A percentile compares a stretch with the other conserved stretches of the same genome.
Evolutionary conservation across 208 protist genomes (phyloP).

Genomic region (Trichomonas gallinae): DNA sequence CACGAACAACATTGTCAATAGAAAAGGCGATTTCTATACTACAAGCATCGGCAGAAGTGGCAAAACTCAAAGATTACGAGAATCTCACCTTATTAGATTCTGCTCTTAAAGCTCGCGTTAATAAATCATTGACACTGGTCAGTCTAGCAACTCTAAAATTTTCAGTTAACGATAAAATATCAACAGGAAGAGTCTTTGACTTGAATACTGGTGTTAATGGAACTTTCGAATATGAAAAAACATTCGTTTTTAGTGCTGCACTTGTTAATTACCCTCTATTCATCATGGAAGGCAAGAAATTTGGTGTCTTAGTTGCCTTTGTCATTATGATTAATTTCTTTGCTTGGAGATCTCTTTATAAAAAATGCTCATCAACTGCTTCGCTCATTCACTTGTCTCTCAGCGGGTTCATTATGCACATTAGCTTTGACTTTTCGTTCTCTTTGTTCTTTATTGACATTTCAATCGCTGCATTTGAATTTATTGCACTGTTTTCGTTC

Average conservation of each 20-base stretch:
- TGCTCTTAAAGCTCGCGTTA: background rate
- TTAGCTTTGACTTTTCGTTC: background rate
- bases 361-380: background rate
- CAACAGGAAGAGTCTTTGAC: background rate
- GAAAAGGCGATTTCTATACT: background rate
- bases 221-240: background rate
- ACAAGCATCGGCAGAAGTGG: background rate
- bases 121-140: background rate
- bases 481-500: background rate
- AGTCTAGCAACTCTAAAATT: background rate
- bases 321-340: background rate
- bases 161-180: background rate
- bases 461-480: background rate
- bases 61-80: background rate
- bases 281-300: background rate
- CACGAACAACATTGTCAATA: background rate
- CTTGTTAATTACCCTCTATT: background rate
- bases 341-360: background rate
- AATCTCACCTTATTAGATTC: background rate
- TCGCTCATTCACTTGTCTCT: background rate
- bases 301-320: background rate
- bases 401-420: background rate
- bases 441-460: background rate
- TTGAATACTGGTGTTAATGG: background rate
- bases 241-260: background rate